Evolutionary conservation across 1,284 basidiomycete species (phyloP).

Genomic region (Apiotrichum mycotoxinovorans): DNA sequence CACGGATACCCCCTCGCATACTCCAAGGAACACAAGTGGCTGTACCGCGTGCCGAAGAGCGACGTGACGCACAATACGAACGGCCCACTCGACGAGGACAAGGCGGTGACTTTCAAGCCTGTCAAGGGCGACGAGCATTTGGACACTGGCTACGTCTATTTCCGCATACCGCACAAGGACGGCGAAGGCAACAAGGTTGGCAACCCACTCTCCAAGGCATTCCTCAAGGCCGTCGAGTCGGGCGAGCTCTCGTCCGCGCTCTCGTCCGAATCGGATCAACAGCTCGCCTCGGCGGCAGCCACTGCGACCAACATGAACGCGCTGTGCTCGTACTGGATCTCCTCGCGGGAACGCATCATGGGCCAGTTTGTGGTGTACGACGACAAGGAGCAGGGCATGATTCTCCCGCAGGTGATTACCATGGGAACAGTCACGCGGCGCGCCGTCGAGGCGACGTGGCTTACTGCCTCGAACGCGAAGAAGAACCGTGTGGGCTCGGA

Average conservation of each 20-base stretch:
- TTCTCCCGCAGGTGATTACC: conserved; percentile 91
- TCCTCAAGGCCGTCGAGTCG: conserved; percentile 82
- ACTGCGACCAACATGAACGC: conserved; percentile 89
- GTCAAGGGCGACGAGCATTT: conserved; percentile 19
- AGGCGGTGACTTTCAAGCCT: conserved; percentile 19
- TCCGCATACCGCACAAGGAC: conserved; percentile 93
- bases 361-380: conserved; percentile 92
- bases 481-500: conserved; percentile 95
- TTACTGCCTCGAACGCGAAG: conserved; percentile 98
- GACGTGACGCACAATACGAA: conserved; percentile 59
- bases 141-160: conserved; percentile 56
- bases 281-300: conserved; percentile 67
- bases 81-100: conserved; percentile 51
- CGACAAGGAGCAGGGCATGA: conserved; percentile 66
- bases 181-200: conserved; percentile 93
- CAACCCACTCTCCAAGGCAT: conserved; percentile 82
- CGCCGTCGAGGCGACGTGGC: conserved; percentile 97
- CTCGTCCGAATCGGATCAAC: conserved; percentile 38
- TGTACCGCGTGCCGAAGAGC: conserved; percentile 65
- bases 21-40: conserved; percentile 89
- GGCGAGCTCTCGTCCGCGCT: conserved; percentile 63
- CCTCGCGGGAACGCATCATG: conserved; percentile 82
- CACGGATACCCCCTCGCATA: conserved; percentile 77
- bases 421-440: conserved; percentile 98
- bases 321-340: conserved; percentile 97